Conservation (phyloP, 2,329 filamentous ascomycete species). For the Trichoderma arundinaceum region DNA sequence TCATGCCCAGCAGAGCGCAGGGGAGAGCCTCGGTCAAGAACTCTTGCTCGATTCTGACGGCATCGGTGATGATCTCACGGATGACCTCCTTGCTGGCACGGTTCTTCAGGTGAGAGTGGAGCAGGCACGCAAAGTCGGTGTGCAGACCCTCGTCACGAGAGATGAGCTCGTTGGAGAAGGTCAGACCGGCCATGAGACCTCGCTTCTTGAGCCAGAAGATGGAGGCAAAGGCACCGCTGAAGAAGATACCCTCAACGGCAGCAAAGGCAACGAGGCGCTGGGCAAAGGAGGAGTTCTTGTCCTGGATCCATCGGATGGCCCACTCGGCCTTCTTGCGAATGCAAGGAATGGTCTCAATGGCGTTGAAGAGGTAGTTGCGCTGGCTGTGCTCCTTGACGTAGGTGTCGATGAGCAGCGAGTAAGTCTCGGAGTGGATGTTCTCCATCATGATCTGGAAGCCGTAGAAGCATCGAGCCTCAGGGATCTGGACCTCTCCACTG, state of each 20-base stretch:
- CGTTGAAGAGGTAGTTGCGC: slow-evolving; percentile 93
- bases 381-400: slow-evolving; percentile 99
- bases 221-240: slow-evolving; percentile 96
- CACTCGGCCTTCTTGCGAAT: slow-evolving; percentile 99
- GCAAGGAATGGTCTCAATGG: slow-evolving; percentile 97
- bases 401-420: slow-evolving; percentile 97
- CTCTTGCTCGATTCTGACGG: slow-evolving; percentile 93
- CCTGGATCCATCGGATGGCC: slow-evolving; percentile 93
- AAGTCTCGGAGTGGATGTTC: slow-evolving; percentile 99
- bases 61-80: slow-evolving; percentile 88
- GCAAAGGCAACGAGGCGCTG: slow-evolving; percentile 96
- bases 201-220: slow-evolving; percentile 99
- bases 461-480: slow-evolving; percentile 99
- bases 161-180: slow-evolving; percentile 99
- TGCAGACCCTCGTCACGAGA: slow-evolving; percentile 99
- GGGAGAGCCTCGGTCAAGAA: slow-evolving; percentile 96
- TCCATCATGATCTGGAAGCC: slow-evolving; percentile 99
- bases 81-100: slow-evolving; percentile 84
- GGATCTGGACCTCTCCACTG: slow-evolving; percentile 94
- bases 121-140: slow-evolving; percentile 96
- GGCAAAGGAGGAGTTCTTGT: slow-evolving; percentile 92
- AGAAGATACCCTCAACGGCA: slow-evolving; percentile 99
- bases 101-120: slow-evolving; percentile 97
- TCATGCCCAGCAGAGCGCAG: slow-evolving; percentile 94
- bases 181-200: slow-evolving; percentile 96